Evolutionary conservation across 805 yeast species (phyloP).

Genomic region (Myxozyma sirexii): DNA sequence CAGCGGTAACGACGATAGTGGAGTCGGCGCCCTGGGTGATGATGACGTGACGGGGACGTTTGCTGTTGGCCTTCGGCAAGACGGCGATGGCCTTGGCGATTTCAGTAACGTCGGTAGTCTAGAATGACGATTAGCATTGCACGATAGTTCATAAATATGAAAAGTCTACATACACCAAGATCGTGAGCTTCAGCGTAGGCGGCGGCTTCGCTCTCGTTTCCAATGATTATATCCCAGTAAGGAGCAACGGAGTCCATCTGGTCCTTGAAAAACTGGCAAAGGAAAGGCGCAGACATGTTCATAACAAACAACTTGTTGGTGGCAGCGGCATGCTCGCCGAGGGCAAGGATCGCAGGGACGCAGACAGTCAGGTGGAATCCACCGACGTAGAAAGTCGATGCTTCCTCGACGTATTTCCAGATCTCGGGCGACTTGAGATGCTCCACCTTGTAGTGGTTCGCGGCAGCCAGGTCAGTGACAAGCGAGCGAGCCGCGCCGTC

Average conservation of each 20-base stretch:
- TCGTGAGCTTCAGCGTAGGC: conserved; percentile 88
- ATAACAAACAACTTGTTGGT: conserved; percentile 69
- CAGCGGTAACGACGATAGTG: conserved; percentile 58
- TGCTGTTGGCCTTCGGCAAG: conserved; percentile 70
- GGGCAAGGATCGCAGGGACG: conserved; percentile 85
- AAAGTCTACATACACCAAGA: conserved; percentile 42
- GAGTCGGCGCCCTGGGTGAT: conserved; percentile 96
- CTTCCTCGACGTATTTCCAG: conserved; percentile 83
- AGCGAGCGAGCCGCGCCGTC: conserved; percentile 81
- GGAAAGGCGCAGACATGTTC: conserved; percentile 96
- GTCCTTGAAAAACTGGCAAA: conserved; percentile 92
- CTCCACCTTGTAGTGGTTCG: conserved; percentile 89
- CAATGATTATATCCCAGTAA: conserved; percentile 87
- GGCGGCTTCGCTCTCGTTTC: conserved; percentile 96
- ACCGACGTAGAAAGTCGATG: conserved; percentile 86
- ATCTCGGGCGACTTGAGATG: conserved; percentile 88
- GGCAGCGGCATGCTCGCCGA: conserved; percentile 91
- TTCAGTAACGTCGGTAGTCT: conserved; percentile 61
- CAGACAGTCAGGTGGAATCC: conserved; percentile 99
- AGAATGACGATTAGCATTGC: not conserved
- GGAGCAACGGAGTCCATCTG: conserved; percentile 78
- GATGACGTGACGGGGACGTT: conserved; percentile 78
- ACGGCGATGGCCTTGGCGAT: conserved; percentile 83
- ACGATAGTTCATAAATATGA: not conserved
- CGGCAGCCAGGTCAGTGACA: conserved; percentile 96